Evolutionary conservation across 108 stramenopile species (phyloP), one percentile per base, ranked within the genome.

Genomic region (Ochromonas danica): DNA sequence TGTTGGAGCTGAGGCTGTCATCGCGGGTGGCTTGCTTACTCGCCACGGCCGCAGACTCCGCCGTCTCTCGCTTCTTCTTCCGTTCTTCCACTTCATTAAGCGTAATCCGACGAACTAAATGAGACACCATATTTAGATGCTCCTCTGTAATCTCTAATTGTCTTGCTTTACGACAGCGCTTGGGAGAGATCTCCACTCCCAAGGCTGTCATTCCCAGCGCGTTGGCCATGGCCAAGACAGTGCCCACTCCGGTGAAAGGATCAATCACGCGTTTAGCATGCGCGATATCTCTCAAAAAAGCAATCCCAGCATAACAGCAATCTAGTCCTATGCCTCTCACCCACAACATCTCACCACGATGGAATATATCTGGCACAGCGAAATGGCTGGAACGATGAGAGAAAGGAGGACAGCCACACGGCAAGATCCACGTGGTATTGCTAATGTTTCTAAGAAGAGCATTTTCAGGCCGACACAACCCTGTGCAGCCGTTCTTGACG

Each of bases 181-280:
- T 70, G 14, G 67, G 22, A 14, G 41, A 42, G 6, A 70, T 42
- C 22, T 70, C 67, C 41, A 70, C 22, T 14, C 67, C 67, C 22
- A 70, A 42, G 22, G 67, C 67, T 42, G 67, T 14, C 14, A 70
- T 22, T 22, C 67, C 67, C 6, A 70, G 41, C 14, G 40, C 36
- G 22, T 70, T 70, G 6, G 67, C 67, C 67, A 70, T 42, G 41
- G 67, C 67, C 22, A 70, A 42, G 6, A 70, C 67, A 14, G 67
- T 70, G 22, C 67, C 67, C 6, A 14, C 14, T 22, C 67, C 67
- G 22, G 14, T 14, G 22, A 70, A 70, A 14, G 67, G 67, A 70
- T 70, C 41, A 70, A 70, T 70, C 22, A 70, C 22, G 22, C 6
- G 36, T 14, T 22, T 38, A 14, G 67, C 6, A 6, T 42, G 6